Evolutionary conservation across 2,329 filamentous ascomycete genomes (phyloP), one percentile per base, ranked within the genome.

Genomic region (Monosporascus sp.): DNA sequence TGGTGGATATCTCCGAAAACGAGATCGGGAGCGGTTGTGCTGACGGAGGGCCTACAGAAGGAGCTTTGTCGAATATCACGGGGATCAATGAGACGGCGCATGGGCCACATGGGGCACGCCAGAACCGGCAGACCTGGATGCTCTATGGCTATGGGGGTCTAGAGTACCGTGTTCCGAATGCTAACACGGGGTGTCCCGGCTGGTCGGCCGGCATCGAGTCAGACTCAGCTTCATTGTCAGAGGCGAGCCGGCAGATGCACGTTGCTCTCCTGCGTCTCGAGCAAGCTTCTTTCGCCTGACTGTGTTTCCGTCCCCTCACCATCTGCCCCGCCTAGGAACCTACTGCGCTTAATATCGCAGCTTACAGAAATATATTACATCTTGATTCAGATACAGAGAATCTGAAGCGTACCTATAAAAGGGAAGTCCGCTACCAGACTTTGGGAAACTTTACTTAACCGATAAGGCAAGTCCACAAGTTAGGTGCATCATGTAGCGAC

Each of bases 221-320:
- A 35, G 11, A 11, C 31, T 5, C 11, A 35, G 38, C 25, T 15
- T 43, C 51, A 9, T 31, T 31, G 15, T n/a, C 8, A 11, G 17
- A 38, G 43, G 18, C 43, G 45, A 57, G 53, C 25, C 27, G 37
- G 27, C 52, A 54, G 47, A 43, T 49, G 24, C 55, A 55, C 44
- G 55, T 57, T 25, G 47, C 48, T 31, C 37, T 54, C 41, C 53
- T 52, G 25, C 50, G 52, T 14, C 41, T 18, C 45, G 51, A 47
- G 18, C 53, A 59, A 43, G 55, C 55, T 39, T 49, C 37, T 20
- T 46, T 39, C 20, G 51, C 53, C 48, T 55, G 55, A n/a, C 46
- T 52, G 5, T 50, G 45, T 31, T 55, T 57, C 9, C 39, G 47
- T 43, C 35, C 37, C 51, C 25, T 43, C 50, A 15, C 48, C 55